phyloP scores from a whole-genome alignment of 129 eudicot species.

The Flaveria brownii region DNA sequence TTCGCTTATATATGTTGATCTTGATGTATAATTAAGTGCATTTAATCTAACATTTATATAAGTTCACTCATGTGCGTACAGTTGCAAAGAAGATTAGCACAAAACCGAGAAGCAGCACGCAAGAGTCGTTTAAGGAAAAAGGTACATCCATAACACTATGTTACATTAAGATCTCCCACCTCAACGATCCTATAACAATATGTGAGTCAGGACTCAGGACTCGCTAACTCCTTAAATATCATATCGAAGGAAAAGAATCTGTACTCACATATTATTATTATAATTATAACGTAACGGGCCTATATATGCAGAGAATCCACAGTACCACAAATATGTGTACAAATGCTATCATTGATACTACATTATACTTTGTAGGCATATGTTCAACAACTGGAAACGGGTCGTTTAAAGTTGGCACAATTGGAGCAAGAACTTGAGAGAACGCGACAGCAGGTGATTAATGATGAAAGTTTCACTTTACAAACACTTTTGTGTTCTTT shows the following conservation, averaged over 20 bases:
- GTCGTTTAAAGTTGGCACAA: slow-evolving; percentile 89
- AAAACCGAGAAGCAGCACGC: slow-evolving; percentile 98
- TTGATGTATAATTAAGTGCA: neutral
- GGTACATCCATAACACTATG: slow-evolving; percentile 37
- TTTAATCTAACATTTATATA: neutral
- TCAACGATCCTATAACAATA: neutral
- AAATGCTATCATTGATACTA: neutral
- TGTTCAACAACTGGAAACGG: slow-evolving; percentile 88
- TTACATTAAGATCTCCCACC: neutral
- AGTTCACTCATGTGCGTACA: slow-evolving; percentile 16
- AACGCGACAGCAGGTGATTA: slow-evolving; percentile 70
- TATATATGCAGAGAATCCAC: neutral
- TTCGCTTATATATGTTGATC: neutral
- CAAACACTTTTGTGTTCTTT: neutral
- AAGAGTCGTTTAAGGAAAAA: slow-evolving; percentile 87
- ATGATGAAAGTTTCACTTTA: slow-evolving; percentile 12
- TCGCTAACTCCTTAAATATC: too few species aligned
- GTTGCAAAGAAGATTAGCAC: slow-evolving; percentile 92
- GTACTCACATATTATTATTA: too few species aligned
- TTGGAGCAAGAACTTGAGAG: slow-evolving; percentile 78
- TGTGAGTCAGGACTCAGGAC: neutral
- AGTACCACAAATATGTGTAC: neutral
- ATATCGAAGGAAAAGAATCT: neutral
- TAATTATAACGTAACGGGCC: neutral
- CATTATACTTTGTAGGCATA: slow-evolving; percentile 54